Evolutionary conservation across 2,329 filamentous ascomycete species (phyloP).

Genomic region (Coniochaeta ligniaria): DNA sequence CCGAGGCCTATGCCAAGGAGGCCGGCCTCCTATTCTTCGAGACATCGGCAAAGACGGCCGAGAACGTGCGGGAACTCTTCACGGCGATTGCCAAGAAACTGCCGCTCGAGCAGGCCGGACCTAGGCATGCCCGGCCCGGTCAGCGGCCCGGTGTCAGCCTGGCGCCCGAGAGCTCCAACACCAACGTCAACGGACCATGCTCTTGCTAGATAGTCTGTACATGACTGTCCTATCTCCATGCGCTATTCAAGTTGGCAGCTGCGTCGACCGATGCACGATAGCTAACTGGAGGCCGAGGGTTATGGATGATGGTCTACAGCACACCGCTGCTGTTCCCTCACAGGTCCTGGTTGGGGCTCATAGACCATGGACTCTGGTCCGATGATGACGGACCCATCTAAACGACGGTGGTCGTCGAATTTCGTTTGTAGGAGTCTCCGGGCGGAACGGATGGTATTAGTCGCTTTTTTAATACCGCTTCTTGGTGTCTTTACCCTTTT

Average conservation of each 20-base stretch:
- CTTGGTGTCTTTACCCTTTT: slow-evolving; percentile 8
- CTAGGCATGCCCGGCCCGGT: slow-evolving; percentile 68
- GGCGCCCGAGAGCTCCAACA: slow-evolving; percentile 48
- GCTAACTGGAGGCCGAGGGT: background rate
- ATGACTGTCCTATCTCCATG: background rate
- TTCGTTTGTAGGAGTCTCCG: background rate
- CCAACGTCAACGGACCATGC: slow-evolving; percentile 48
- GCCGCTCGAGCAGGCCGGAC: slow-evolving; percentile 91
- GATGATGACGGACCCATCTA: background rate
- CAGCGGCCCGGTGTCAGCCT: slow-evolving; percentile 54
- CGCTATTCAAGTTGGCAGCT: background rate
- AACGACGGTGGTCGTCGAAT: background rate
- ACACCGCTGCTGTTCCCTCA: no score
- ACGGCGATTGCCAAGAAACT: slow-evolving; percentile 97
- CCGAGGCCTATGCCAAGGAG: slow-evolving; percentile 90
- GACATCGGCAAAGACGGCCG: slow-evolving; percentile 93
- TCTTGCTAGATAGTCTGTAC: slow-evolving; percentile 35
- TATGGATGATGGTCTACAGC: no score
- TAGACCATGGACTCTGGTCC: no score
- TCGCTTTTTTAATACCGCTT: slow-evolving; percentile 14
- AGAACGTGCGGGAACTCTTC: slow-evolving; percentile 93
- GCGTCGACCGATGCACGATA: background rate
- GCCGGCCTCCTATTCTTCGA: slow-evolving; percentile 96
- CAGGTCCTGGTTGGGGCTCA: no score
- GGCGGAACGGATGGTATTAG: slow-evolving; percentile 5